Evolutionary conservation across 202 grass and related monocot genomes (phyloP).

Genomic region (Carex sylvatica): DNA sequence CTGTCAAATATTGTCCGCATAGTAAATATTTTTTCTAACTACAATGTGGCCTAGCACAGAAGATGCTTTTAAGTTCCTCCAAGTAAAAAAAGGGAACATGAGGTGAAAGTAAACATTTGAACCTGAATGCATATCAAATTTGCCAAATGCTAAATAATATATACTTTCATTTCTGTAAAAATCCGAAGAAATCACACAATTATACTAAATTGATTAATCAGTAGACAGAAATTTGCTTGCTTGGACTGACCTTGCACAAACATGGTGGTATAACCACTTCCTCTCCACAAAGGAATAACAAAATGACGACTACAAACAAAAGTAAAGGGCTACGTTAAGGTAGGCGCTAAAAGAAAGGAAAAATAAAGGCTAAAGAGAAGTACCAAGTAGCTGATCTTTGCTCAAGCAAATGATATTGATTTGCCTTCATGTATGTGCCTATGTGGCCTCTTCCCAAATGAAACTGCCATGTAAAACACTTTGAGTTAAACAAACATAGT

Average conservation of each 20-base stretch:
- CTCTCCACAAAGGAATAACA: constrained; percentile 92
- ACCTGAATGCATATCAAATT: neutral
- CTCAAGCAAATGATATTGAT: constrained; percentile 74
- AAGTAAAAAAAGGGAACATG: neutral
- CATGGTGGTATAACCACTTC: constrained; percentile 85
- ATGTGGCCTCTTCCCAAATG: constrained; percentile 95
- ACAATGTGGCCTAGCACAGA: too few relatives aligned
- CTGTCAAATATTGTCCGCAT: neutral
- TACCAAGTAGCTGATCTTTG: constrained; percentile 82
- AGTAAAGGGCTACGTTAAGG: constrained; percentile 30
- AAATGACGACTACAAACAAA: constrained; percentile 59
- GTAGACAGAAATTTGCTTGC: neutral
- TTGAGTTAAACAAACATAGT: neutral
- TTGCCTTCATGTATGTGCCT: constrained; percentile 78
- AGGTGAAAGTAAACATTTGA: neutral
- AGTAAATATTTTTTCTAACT: neutral
- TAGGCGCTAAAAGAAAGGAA: constrained; percentile 26
- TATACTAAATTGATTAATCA: neutral
- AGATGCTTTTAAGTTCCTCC: too few relatives aligned
- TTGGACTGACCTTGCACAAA: constrained; percentile 79
- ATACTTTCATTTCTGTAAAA: neutral
- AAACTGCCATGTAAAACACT: constrained; percentile 53
- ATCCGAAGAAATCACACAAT: neutral
- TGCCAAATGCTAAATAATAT: neutral
- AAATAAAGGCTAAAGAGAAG: constrained; percentile 15